Conservation (phyloP, 345 rosid species). For the Ceriops tagal region DNA sequence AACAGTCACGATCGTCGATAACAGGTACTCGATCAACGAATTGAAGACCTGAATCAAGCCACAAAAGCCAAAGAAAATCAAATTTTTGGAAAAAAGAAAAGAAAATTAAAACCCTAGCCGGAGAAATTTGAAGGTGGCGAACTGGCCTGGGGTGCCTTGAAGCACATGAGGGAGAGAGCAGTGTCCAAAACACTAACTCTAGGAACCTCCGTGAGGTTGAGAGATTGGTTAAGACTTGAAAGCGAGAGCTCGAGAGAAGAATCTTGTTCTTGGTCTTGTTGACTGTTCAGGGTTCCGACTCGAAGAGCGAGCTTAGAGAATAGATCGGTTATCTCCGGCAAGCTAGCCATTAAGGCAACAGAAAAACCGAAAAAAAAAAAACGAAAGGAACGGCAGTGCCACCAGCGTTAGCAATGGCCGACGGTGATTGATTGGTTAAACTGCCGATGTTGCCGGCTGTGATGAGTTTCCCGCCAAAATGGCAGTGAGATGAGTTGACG, state of each 20-base stretch:
- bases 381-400: not conserved
- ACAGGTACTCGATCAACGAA: slow-evolving; percentile 45
- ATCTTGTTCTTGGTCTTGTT: slow-evolving; percentile 17
- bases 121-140: not conserved
- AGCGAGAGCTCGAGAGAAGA: slow-evolving; percentile 41
- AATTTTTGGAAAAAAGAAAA: not conserved
- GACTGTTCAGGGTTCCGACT: slow-evolving; percentile 21
- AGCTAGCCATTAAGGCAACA: slow-evolving; percentile 15
- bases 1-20: slow-evolving; percentile 49
- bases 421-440: too few relatives aligned
- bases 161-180: slow-evolving; percentile 62
- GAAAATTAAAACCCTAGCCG: not conserved
- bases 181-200: slow-evolving; percentile 57
- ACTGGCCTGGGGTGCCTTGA: slow-evolving; percentile 62
- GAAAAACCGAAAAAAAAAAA: not conserved
- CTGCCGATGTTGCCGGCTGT: too few relatives aligned
- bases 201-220: slow-evolving; percentile 44
- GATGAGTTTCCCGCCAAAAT: too few relatives aligned
- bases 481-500: too few relatives aligned
- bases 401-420: too few relatives aligned
- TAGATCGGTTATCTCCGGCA: slow-evolving; percentile 36
- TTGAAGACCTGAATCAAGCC: slow-evolving; percentile 52
- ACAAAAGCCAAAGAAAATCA: not conserved
- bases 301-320: slow-evolving; percentile 46
- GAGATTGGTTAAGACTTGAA: slow-evolving; percentile 49